Conservation (phyloP, 805 yeast species). For the Kodamaea laetipori region DNA sequence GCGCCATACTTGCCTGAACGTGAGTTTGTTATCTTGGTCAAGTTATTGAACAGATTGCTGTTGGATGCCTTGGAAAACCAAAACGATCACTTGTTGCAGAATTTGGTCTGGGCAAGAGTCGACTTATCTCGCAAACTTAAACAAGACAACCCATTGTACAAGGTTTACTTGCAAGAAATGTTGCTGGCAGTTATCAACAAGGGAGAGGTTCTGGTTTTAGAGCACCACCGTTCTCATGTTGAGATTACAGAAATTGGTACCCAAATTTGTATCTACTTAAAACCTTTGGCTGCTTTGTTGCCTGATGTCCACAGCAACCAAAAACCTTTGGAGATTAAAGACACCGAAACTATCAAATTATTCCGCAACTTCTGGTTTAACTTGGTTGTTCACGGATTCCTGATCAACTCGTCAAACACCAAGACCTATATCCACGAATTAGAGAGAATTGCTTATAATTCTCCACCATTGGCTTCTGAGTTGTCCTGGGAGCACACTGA, state of each 20-base stretch:
- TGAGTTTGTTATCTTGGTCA: constrained; percentile 66
- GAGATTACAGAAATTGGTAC: constrained; percentile 72
- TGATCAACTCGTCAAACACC: constrained; percentile 57
- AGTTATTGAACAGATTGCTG: constrained; percentile 55
- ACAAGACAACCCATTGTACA: constrained; percentile 46
- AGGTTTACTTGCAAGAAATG: constrained; percentile 62
- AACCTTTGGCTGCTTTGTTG: constrained; percentile 73
- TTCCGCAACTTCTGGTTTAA: constrained; percentile 95
- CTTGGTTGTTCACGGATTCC: constrained; percentile 86
- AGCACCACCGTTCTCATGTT: constrained; percentile 76
- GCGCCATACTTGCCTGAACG: constrained; percentile 62
- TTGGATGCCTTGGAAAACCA: constrained; percentile 45
- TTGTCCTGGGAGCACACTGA: constrained; percentile 67
- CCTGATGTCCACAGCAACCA: constrained; percentile 53
- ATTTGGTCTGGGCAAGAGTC: constrained; percentile 54
- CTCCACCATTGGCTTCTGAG: constrained; percentile 43
- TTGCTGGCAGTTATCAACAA: constrained; percentile 66
- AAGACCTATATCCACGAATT: constrained; percentile 51
- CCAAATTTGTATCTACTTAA: constrained; percentile 62
- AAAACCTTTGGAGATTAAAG: constrained; percentile 44
- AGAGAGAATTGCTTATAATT: constrained; percentile 73
- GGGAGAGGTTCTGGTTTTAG: constrained; percentile 77
- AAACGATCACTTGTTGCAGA: constrained; percentile 37
- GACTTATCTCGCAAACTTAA: constrained; percentile 44
- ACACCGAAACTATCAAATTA: constrained; percentile 54